Percentiles rank a stretch among this genome's conserved stretches.
phyloP scores from a whole-genome alignment of 768 basidiomycete genomes.

The Rhizopogon roseolus region DNA sequence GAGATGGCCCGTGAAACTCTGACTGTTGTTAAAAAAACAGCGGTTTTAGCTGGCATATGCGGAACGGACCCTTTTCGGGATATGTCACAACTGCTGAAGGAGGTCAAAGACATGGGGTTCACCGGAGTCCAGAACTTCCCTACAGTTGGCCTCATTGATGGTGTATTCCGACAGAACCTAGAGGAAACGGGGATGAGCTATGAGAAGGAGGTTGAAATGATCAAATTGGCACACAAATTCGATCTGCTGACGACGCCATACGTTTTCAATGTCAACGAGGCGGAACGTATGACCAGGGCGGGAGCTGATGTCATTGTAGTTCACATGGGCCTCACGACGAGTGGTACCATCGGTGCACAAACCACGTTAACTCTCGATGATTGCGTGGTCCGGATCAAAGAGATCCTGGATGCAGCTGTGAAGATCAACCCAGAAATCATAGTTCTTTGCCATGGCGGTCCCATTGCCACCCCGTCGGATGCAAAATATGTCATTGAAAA shows the following conservation, averaged over 20 bases:
- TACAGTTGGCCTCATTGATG: slow-evolving; percentile 23
- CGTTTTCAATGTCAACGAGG: slow-evolving; percentile 22
- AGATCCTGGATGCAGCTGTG: slow-evolving; percentile 13
- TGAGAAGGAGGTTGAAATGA: slow-evolving; percentile 27
- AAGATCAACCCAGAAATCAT: slow-evolving; percentile 14
- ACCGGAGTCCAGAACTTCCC: slow-evolving; percentile 25
- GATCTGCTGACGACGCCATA: slow-evolving; percentile 23
- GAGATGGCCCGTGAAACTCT: slow-evolving; percentile 24
- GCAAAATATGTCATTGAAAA: slow-evolving; percentile 15
- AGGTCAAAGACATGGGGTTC: slow-evolving; percentile 22
- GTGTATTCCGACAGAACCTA: slow-evolving; percentile 22
- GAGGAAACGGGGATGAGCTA: slow-evolving; percentile 27
- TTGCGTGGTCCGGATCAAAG: slow-evolving; percentile 14
- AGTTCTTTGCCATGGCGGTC: slow-evolving; percentile 19
- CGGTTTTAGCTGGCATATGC: slow-evolving; percentile 23
- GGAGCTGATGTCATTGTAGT: slow-evolving; percentile 22
- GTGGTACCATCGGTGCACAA: slow-evolving; percentile 20
- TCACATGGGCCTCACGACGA: slow-evolving; percentile 27
- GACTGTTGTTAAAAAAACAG: slow-evolving; percentile 22
- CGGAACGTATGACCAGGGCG: slow-evolving; percentile 17
- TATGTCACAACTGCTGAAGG: slow-evolving; percentile 16
- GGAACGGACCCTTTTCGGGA: slow-evolving; percentile 25
- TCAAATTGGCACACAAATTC: slow-evolving; percentile 17
- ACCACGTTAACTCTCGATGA: slow-evolving; percentile 18
- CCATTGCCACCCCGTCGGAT: slow-evolving; percentile 20